Evolutionary conservation across 306 rosid genomes (phyloP), one percentile per base, ranked within the genome.

Genomic region (Quercus suber): DNA sequence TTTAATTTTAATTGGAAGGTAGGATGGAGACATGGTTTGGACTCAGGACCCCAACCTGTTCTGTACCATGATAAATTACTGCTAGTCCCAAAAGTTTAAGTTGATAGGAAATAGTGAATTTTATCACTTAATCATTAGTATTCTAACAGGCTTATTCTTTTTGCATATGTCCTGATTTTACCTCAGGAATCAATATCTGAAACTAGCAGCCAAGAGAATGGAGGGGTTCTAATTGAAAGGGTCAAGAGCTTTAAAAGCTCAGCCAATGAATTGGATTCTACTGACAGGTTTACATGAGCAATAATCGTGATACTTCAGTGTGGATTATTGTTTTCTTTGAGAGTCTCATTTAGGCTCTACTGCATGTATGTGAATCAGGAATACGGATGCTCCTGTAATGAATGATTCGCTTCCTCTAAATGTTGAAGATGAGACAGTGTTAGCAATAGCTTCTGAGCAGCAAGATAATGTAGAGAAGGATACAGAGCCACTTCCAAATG

Each of bases 131-230:
- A 12, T 49, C 53, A 49, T 49, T 49, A 49, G 14, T 3, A 49
- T 12, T 49, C 53, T 3, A 13, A 49, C 17, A 10, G 17, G 53
- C 15, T 55, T 20, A 58, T 67, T 63, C 71, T 56, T 30, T 72
- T 68, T 58, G 70, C 78, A 84, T 19, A 79, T 88, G 18, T 81
- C 64, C 75, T 68, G 57, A 52, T 82, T 85, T 87, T 77, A 35
- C 57, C 78, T 81, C 89, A 96, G 99, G 98, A 88, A 73, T 64
- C 91, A 56, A 30, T 82, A 65, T 73, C 89, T 45, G 97, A 86
- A 80, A 84, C 86, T 60, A 78, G 82, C 89, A 83, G 86, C 84
- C 90, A 65, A 76, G 96, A 86, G 76, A 86, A 84, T 83, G 90
- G 88, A 79, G 45, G 53, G 53, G 61, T 76, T 68, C 78, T 78